Percentiles rank a stretch among this genome's conserved stretches.
phyloP scores from a whole-genome alignment of 2,329 filamentous ascomycete species.

The Tympanopsis confertula region DNA sequence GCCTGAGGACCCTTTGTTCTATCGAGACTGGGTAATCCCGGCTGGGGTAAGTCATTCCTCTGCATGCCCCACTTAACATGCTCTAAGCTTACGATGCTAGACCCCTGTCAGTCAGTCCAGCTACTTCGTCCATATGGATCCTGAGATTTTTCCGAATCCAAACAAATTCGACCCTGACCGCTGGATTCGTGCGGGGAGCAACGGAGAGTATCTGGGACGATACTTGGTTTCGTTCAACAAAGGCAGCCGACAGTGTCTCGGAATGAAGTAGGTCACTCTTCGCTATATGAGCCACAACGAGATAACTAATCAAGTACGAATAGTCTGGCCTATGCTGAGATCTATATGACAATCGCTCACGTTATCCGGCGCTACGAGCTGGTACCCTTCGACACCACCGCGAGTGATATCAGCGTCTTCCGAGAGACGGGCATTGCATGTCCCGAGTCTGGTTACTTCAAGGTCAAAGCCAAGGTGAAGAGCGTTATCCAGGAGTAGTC shows the following conservation, averaged over 20 bases:
- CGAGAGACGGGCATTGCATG: too few relatives aligned
- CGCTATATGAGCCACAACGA: too few relatives aligned
- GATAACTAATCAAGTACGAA: slow-evolving; percentile 1
- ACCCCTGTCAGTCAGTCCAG: background rate
- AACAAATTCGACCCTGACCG: slow-evolving; percentile 10
- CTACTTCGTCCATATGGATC: background rate
- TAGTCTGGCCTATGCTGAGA: background rate
- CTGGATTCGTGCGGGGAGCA: slow-evolving; percentile 9
- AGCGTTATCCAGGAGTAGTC: too few relatives aligned
- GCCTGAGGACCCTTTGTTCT: background rate
- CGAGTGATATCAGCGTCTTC: background rate
- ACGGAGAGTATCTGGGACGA: slow-evolving; percentile 6
- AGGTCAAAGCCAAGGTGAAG: too few relatives aligned
- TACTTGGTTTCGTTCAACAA: slow-evolving; percentile 9
- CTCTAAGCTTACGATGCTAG: background rate
- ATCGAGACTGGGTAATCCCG: slow-evolving; percentile 1
- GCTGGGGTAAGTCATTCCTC: slow-evolving; percentile 6
- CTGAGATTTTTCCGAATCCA: slow-evolving; percentile 1
- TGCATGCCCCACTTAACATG: background rate
- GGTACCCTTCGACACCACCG: background rate
- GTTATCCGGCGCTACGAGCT: background rate
- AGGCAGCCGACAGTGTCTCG: slow-evolving; percentile 8
- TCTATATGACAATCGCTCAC: background rate
- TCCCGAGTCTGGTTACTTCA: too few relatives aligned
- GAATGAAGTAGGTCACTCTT: slow-evolving; percentile 8